phyloP scores from a whole-genome alignment of 225 moss, liverwort and hornwort genomes.

The Antitrichia curtipendula region DNA sequence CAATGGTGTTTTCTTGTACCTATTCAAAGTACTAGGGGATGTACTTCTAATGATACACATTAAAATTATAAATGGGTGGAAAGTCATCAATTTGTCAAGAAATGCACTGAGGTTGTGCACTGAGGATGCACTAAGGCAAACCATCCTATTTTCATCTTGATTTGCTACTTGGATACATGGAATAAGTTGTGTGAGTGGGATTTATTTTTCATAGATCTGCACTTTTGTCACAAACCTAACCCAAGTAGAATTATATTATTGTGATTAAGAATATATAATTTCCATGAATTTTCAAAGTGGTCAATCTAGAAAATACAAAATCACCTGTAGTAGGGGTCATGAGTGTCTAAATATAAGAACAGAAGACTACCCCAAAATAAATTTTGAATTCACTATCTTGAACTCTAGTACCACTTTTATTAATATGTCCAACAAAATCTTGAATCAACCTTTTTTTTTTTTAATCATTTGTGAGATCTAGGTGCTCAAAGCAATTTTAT shows the following conservation, averaged over 20 bases:
- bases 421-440: neutral
- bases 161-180: neutral
- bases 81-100: neutral
- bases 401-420: neutral
- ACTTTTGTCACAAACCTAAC: neutral
- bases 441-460: neutral
- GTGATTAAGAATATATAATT: neutral
- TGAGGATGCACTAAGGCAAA: neutral
- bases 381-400: neutral
- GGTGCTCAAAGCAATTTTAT: neutral
- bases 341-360: too few relatives aligned
- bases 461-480: neutral
- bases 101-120: neutral
- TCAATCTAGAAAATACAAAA: rapidly evolving
- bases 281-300: neutral
- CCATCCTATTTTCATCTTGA: neutral
- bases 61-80: neutral
- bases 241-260: neutral
- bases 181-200: too few relatives aligned
- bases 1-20: neutral
- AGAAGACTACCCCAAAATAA: neutral
- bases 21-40: neutral
- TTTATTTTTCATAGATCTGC: neutral
- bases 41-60: rapidly evolving
- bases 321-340: neutral